Conservation (phyloP, 2,329 filamentous ascomycete genomes). For the Colletotrichum sp. region DNA sequence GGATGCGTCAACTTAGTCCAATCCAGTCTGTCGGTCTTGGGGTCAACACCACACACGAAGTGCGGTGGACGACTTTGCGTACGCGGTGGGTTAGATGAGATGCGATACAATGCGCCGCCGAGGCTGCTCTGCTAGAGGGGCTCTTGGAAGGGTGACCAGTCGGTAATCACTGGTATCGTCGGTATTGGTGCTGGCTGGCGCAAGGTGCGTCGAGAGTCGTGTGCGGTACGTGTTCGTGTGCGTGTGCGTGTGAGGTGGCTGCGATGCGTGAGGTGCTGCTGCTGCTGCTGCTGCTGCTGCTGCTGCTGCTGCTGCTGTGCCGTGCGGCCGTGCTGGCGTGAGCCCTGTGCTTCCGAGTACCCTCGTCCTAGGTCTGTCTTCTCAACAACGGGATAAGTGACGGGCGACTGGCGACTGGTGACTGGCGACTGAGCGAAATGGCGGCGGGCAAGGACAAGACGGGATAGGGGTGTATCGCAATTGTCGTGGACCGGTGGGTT, state of each 20-base stretch:
- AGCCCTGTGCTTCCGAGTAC: not conserved
- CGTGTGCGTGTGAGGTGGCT: not conserved
- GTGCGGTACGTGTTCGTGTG: not conserved
- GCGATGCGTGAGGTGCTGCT: not conserved
- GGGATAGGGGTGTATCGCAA: not conserved
- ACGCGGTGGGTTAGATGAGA: not conserved
- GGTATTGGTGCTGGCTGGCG: not conserved
- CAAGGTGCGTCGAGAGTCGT: not conserved
- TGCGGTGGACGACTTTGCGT: conserved; percentile 4
- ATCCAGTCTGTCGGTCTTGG: conserved; percentile 10
- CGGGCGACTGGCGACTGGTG: not conserved
- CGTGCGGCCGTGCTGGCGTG: not conserved
- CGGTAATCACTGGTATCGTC: not conserved
- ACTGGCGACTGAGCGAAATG: not conserved
- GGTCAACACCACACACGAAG: conserved; percentile 17
- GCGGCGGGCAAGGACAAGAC: not conserved
- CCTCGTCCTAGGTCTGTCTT: not conserved
- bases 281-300: not conserved
- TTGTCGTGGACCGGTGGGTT: conserved; percentile 3
- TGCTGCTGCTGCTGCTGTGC: not conserved
- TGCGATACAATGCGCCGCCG: not conserved
- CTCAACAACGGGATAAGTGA: not conserved
- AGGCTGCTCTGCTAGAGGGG: not conserved
- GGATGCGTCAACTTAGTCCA: not conserved
- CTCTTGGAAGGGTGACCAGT: not conserved